Percentiles rank a stretch among this genome's conserved stretches.
Conservation (phyloP, 2,329 filamentous ascomycete genomes). For the Penicillium nordicum region DNA sequence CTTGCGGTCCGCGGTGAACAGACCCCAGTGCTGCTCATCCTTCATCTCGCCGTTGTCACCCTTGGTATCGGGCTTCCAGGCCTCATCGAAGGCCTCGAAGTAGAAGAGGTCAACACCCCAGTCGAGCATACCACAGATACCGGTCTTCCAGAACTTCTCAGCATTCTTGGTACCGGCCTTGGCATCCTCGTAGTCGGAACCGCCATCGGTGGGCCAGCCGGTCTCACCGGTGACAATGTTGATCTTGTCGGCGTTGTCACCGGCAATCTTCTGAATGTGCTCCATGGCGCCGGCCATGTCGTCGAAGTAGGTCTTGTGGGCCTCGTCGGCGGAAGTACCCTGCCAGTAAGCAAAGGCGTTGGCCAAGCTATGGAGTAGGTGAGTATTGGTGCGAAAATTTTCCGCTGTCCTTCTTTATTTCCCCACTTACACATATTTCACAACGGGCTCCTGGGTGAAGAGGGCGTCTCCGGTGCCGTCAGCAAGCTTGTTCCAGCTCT, state of each 20-base stretch:
- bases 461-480: conserved; percentile 63
- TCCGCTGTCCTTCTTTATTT: neutral
- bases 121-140: conserved; percentile 61
- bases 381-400: neutral
- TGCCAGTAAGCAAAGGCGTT: conserved; percentile 76
- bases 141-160: conserved; percentile 57
- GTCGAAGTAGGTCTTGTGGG: conserved; percentile 62
- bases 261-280: conserved; percentile 60
- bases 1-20: conserved; percentile 59
- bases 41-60: conserved; percentile 61
- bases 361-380: conserved; percentile 45
- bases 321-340: conserved; percentile 56
- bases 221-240: conserved; percentile 69
- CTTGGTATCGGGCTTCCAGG: conserved; percentile 63
- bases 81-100: conserved; percentile 72
- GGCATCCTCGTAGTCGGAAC: conserved; percentile 60
- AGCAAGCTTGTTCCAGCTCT: conserved; percentile 69
- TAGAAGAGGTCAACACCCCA: conserved; percentile 69
- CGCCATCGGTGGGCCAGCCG: conserved; percentile 61
- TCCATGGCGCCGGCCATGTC: conserved; percentile 63
- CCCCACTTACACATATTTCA: conserved; percentile 54
- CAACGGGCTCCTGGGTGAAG: conserved; percentile 54
- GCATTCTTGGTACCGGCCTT: conserved; percentile 60
- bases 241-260: conserved; percentile 51
- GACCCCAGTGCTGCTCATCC: conserved; percentile 68